phyloP scores from a whole-genome alignment of 768 basidiomycete species.

The Suillus subaureus region DNA sequence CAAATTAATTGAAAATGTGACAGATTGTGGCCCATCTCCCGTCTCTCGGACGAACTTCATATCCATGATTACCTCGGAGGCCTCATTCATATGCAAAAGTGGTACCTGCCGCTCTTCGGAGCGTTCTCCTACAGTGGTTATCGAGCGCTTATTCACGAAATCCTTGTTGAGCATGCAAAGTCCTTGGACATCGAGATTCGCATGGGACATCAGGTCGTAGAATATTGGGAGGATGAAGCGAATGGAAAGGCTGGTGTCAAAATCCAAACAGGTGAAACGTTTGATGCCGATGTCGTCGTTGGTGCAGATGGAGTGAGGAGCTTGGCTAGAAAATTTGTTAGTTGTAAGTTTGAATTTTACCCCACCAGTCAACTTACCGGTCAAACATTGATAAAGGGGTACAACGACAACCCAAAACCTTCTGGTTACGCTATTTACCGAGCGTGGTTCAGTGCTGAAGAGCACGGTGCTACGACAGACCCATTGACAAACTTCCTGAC shows the following conservation, averaged over 20 bases:
- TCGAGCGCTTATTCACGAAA: constrained; percentile 27
- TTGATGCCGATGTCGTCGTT: constrained; percentile 25
- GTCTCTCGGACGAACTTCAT: constrained; percentile 15
- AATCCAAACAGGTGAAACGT: constrained; percentile 16
- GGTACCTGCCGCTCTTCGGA: constrained; percentile 17
- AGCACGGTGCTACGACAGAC: constrained; percentile 21
- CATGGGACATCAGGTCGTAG: constrained; percentile 19
- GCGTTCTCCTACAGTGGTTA: constrained; percentile 29
- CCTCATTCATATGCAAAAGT: constrained; percentile 20
- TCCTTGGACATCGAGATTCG: constrained; percentile 22
- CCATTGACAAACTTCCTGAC: constrained; percentile 19
- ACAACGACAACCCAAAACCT: constrained; percentile 23
- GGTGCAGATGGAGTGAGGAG: constrained; percentile 29
- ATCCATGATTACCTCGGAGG: constrained; percentile 25
- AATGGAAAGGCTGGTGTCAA: constrained; percentile 17
- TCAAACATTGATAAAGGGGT: constrained; percentile 15
- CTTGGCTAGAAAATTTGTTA: constrained; percentile 16
- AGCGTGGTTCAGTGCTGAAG: constrained; percentile 25
- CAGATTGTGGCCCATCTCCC: constrained; percentile 25
- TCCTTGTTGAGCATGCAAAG: constrained; percentile 23
- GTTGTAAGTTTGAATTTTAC: constrained; percentile 18
- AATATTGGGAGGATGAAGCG: constrained; percentile 20
- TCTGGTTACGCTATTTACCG: constrained; percentile 29
- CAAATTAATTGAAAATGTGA: constrained; percentile 9
- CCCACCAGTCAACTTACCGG: neutral